A percentile compares a stretch with the other conserved stretches of the same genome.
Conservation (phyloP, 306 rosid genomes). For the Rubus idaeus region DNA sequence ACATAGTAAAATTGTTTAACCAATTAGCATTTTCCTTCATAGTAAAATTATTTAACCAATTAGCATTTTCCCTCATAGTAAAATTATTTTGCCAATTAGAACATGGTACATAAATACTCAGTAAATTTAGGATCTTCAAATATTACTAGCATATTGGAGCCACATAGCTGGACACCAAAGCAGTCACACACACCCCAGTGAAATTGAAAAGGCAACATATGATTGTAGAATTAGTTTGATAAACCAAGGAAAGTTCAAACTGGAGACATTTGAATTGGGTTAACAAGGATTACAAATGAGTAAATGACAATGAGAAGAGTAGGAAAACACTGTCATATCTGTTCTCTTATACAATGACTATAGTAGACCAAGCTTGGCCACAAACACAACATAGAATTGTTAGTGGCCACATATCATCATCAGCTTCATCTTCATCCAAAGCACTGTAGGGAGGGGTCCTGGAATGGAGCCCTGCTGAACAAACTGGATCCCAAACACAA, state of each 20-base stretch:
- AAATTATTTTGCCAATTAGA: neutral
- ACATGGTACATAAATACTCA: neutral
- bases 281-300: no score
- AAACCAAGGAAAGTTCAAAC: no score
- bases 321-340: no score
- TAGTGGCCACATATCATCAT: constrained; percentile 27
- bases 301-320: no score
- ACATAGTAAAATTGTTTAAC: no score
- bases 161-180: neutral
- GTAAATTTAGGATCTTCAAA: neutral
- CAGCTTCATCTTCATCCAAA: constrained; percentile 52
- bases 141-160: neutral
- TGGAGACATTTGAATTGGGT: no score
- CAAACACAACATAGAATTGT: constrained; percentile 36
- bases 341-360: neutral
- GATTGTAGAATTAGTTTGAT: neutral
- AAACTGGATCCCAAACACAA: constrained; percentile 81
- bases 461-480: constrained; percentile 74
- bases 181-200: neutral
- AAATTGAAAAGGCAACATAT: neutral
- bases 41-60: no score
- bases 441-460: constrained; percentile 91
- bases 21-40: no score
- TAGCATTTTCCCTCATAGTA: no score
- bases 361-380: constrained; percentile 38